phyloP scores from a whole-genome alignment of 495 filamentous ascomycete genomes.

The Podospora pseudoanserina region DNA sequence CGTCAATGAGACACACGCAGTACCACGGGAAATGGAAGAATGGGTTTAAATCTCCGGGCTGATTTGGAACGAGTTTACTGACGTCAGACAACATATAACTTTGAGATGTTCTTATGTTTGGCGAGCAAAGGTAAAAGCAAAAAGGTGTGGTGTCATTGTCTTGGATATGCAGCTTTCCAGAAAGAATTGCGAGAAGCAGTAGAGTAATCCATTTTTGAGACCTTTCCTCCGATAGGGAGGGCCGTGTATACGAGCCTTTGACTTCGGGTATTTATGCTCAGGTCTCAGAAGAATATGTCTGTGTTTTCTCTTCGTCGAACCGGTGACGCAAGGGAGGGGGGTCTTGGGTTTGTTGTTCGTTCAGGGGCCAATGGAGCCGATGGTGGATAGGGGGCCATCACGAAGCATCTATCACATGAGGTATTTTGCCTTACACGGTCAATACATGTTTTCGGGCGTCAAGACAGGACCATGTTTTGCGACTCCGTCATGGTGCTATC shows the following conservation, averaged over 20 bases:
- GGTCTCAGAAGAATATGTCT: not conserved
- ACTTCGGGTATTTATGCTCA: not conserved
- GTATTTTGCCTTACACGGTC: not conserved
- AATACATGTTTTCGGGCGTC: not conserved
- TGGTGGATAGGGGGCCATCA: not conserved
- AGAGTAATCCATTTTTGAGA: not conserved
- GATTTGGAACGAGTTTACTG: not conserved
- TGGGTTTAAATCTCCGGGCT: not conserved
- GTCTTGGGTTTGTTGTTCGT: not conserved
- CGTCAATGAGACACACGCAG: slow-evolving; percentile 3
- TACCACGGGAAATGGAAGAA: not conserved
- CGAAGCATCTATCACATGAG: not conserved
- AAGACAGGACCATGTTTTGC: not conserved
- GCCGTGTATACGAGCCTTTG: not conserved
- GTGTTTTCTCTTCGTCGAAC: not conserved
- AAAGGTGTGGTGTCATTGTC: not conserved
- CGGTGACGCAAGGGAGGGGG: not conserved
- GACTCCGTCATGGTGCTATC: not conserved
- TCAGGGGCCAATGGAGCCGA: not conserved
- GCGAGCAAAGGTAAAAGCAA: not conserved
- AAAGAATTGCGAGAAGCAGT: not conserved
- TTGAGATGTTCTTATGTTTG: not conserved
- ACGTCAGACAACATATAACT: not conserved
- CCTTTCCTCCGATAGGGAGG: not conserved
- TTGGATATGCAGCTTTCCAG: not conserved